Evolutionary conservation across 805 yeast genomes (phyloP).

Genomic region (Candida chilensis): DNA sequence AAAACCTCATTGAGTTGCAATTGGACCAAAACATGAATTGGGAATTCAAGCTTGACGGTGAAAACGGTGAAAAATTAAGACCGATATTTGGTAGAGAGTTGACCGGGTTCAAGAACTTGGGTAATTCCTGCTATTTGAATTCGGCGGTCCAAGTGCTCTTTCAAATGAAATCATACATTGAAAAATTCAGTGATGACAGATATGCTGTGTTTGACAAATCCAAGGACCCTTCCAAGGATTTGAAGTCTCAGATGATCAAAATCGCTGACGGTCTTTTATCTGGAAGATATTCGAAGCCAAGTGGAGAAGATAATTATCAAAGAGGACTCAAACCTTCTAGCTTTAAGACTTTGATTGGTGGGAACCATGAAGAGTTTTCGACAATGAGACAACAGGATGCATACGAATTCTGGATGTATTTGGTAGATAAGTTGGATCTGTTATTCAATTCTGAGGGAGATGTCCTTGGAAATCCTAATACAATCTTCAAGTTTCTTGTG

Average conservation of each 20-base stretch:
- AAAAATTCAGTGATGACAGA: slow-evolving; percentile 24
- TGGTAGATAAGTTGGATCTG: slow-evolving; percentile 54
- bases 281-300: slow-evolving; percentile 65
- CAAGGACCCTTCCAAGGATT: slow-evolving; percentile 49
- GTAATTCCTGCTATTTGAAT: slow-evolving; percentile 87
- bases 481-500: slow-evolving; percentile 52
- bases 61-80: slow-evolving; percentile 52
- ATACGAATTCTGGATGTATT: slow-evolving; percentile 71
- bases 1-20: slow-evolving; percentile 80
- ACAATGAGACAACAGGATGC: slow-evolving; percentile 94
- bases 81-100: slow-evolving; percentile 70
- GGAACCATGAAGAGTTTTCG: slow-evolving; percentile 71
- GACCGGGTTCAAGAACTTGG: slow-evolving; percentile 84
- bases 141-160: slow-evolving; percentile 73
- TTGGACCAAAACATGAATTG: slow-evolving; percentile 88
- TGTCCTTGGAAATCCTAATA: slow-evolving; percentile 33
- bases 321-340: slow-evolving; percentile 69
- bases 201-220: slow-evolving; percentile 13
- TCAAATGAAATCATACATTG: slow-evolving; percentile 24
- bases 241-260: slow-evolving; percentile 71
- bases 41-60: slow-evolving; percentile 79
- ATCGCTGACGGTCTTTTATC: slow-evolving; percentile 70
- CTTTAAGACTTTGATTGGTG: slow-evolving; percentile 71
- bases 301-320: slow-evolving; percentile 46
- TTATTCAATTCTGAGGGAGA: slow-evolving; percentile 19